Evolutionary conservation across 1,284 basidiomycete species (phyloP).

Genomic region (Porphyrellus sp.): DNA sequence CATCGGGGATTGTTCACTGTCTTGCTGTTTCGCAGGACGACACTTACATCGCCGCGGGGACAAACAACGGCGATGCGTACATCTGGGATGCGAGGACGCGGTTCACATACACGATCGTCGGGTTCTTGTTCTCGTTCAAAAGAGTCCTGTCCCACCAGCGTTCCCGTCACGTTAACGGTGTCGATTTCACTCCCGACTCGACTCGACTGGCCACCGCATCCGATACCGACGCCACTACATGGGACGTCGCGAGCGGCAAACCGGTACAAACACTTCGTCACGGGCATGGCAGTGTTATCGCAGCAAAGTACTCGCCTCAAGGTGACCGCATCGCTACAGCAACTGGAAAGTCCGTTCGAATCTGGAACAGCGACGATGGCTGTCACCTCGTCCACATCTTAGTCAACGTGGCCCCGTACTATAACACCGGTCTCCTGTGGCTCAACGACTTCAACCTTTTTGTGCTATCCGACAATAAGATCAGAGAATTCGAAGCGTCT

Average conservation of each 20-base stretch:
- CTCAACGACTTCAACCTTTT: too few relatives aligned
- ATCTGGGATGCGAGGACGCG: not conserved
- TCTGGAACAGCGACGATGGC: too few relatives aligned
- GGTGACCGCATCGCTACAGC: constrained; percentile 7
- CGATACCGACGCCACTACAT: not conserved
- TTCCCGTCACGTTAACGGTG: not conserved
- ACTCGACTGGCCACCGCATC: not conserved
- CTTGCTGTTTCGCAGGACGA: not conserved
- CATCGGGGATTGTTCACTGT: not conserved
- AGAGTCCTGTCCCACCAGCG: not conserved
- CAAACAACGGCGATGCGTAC: not conserved
- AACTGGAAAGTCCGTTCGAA: not conserved
- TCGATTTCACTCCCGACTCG: constrained; percentile 1
- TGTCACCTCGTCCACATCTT: too few relatives aligned
- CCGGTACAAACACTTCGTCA: not conserved
- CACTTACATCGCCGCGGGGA: not conserved
- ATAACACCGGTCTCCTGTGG: too few relatives aligned
- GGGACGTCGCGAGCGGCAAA: not conserved
- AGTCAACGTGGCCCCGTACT: too few relatives aligned
- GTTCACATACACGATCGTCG: too few relatives aligned
- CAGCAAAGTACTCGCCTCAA: constrained; percentile 5
- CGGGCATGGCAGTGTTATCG: not conserved
- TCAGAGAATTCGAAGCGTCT: too few relatives aligned
- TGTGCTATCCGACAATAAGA: too few relatives aligned
- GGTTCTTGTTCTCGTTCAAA: not conserved